Conservation (phyloP, 2,329 filamentous ascomycete genomes). For the Pseudogymnoascus sp. region DNA sequence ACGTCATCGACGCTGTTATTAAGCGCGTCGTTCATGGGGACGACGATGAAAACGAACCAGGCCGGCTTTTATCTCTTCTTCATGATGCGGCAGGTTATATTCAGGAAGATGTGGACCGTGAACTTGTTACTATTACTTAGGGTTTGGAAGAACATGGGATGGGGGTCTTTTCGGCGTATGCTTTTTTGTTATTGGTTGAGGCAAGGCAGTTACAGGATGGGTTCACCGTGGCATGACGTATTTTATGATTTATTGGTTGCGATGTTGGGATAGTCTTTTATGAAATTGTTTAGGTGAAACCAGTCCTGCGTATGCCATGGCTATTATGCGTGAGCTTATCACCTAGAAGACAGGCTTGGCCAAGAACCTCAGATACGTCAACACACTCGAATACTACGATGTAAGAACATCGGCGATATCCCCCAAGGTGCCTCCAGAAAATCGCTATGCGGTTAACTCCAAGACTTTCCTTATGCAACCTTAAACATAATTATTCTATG, state of each 20-base stretch:
- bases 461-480: not conserved
- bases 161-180: not conserved
- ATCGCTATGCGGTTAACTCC: not conserved
- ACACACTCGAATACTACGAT: not conserved
- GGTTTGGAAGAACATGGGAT: not conserved
- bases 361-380: not conserved
- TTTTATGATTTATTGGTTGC: not conserved
- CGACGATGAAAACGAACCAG: not conserved
- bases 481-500: not conserved
- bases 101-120: not conserved
- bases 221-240: not conserved
- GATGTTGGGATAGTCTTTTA: not conserved
- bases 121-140: not conserved
- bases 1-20: constrained; percentile 4
- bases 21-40: not conserved
- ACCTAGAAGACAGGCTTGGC: not conserved
- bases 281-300: not conserved
- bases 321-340: not conserved
- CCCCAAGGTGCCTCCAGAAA: not conserved
- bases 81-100: not conserved
- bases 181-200: not conserved
- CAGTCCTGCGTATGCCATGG: not conserved
- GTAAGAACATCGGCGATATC: not conserved
- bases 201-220: not conserved
- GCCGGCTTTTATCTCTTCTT: not conserved